phyloP scores from a whole-genome alignment of 805 yeast species.

The Teunomyces barrocoloradensis region DNA sequence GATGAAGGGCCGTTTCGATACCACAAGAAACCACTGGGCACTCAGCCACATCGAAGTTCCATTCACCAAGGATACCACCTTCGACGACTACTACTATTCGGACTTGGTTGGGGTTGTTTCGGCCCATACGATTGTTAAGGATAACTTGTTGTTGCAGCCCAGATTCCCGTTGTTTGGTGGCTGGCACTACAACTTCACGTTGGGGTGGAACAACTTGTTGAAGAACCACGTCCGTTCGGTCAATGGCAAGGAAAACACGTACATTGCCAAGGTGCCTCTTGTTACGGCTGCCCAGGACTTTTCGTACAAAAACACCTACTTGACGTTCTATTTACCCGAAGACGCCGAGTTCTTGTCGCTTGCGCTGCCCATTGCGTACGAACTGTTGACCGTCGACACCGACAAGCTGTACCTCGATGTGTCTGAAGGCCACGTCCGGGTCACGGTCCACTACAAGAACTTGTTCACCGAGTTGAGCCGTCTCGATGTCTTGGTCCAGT shows the following conservation, averaged over 20 bases:
- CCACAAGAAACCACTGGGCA: constrained; percentile 53
- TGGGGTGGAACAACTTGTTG: constrained; percentile 83
- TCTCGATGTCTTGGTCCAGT: constrained; percentile 57
- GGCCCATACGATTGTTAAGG: constrained; percentile 52
- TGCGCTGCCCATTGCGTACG: constrained; percentile 51
- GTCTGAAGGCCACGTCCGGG: constrained; percentile 72
- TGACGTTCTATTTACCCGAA: constrained; percentile 80
- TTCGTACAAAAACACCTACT: constrained; percentile 58
- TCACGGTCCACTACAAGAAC: constrained; percentile 57
- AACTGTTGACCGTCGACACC: constrained; percentile 25
- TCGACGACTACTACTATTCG: constrained; percentile 66
- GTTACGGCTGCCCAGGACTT: constrained; percentile 69
- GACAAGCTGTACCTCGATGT: constrained; percentile 70
- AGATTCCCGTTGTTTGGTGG: constrained; percentile 95
- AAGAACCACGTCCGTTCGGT: constrained; percentile 48
- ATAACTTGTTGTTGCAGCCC: constrained; percentile 64
- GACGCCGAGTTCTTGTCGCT: constrained; percentile 64
- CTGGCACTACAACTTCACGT: constrained; percentile 92
- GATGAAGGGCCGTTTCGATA: constrained; percentile 54
- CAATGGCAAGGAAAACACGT: constrained; percentile 42
- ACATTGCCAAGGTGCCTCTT: constrained; percentile 65
- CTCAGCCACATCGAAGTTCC: constrained; percentile 59
- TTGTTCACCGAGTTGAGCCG: constrained; percentile 66
- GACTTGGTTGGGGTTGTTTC: constrained; percentile 94
- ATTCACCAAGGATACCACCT: constrained; percentile 37